phyloP scores from a whole-genome alignment of 1,284 basidiomycete species.

The Ceratobasidium sp. region DNA sequence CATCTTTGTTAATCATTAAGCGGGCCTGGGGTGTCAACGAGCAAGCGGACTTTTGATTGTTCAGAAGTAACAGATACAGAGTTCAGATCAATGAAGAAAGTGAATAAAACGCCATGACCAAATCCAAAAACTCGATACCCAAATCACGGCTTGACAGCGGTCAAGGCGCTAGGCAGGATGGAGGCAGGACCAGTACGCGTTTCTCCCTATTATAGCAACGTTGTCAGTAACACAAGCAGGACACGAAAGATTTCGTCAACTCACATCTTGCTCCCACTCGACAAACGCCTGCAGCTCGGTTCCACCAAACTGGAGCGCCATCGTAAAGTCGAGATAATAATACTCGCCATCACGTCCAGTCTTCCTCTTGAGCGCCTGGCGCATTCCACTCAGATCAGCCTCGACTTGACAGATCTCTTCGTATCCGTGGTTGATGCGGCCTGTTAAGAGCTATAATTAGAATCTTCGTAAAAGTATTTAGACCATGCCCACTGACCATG shows the following conservation, averaged over 20 bases:
- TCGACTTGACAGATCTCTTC: slow-evolving; percentile 35
- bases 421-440: slow-evolving; percentile 33
- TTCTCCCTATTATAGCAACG: not conserved
- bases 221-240: not conserved
- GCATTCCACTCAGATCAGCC: slow-evolving; percentile 36
- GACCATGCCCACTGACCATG: not conserved
- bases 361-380: slow-evolving; percentile 32
- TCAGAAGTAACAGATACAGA: slow-evolving; percentile 5
- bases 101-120: not conserved
- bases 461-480: no score
- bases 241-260: not conserved
- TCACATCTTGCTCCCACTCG: slow-evolving; percentile 39
- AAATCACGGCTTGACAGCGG: slow-evolving; percentile 1
- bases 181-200: slow-evolving; percentile 32
- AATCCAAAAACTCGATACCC: not conserved
- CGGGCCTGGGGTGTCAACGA: not conserved
- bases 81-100: not conserved
- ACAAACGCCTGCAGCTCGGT: slow-evolving; percentile 40
- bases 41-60: not conserved
- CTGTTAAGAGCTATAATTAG: not conserved
- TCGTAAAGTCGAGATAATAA: slow-evolving; percentile 37
- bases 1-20: slow-evolving; percentile 14
- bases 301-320: slow-evolving; percentile 39
- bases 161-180: slow-evolving; percentile 32
- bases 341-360: slow-evolving; percentile 36